Evolutionary conservation across 805 yeast species (phyloP).

Genomic region (Barnettozyma populi): DNA sequence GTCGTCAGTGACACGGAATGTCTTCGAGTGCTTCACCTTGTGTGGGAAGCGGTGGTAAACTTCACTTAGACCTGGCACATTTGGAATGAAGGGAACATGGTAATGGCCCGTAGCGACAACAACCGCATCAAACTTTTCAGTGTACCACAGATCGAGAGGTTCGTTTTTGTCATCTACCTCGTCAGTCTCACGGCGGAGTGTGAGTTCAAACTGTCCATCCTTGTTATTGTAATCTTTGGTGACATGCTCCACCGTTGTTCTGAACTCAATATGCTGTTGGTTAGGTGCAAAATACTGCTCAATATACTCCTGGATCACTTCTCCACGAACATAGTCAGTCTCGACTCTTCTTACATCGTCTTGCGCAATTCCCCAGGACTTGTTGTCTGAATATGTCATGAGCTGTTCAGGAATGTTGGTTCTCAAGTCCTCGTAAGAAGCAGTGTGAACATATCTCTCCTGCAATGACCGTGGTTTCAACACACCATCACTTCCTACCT

Average conservation of each 20-base stretch:
- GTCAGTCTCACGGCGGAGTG: slow-evolving; percentile 26
- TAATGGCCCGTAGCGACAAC: slow-evolving; percentile 53
- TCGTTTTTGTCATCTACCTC: slow-evolving; percentile 13
- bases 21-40: slow-evolving; percentile 34
- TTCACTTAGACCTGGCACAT: slow-evolving; percentile 39
- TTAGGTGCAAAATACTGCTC: slow-evolving; percentile 35
- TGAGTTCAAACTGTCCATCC: slow-evolving; percentile 26
- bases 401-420: slow-evolving; percentile 40
- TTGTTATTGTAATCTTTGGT: slow-evolving; percentile 13
- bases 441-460: slow-evolving; percentile 27
- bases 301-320: slow-evolving; percentile 52
- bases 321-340: slow-evolving; percentile 31
- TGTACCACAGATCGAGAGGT: slow-evolving; percentile 33
- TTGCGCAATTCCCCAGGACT: slow-evolving; percentile 27
- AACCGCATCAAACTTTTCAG: slow-evolving; percentile 33
- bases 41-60: slow-evolving; percentile 8
- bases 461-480: slow-evolving; percentile 4
- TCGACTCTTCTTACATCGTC: slow-evolving; percentile 25
- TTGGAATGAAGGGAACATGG: slow-evolving; percentile 47
- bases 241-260: slow-evolving; percentile 37
- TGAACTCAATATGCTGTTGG: slow-evolving; percentile 23
- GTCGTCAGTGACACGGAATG: slow-evolving; percentile 35
- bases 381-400: slow-evolving; percentile 41
- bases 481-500: background rate
- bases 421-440: slow-evolving; percentile 26